Evolutionary conservation across 805 yeast species (phyloP), one percentile per base, ranked within the genome.

Genomic region (Tetrapisispora arboricola): DNA sequence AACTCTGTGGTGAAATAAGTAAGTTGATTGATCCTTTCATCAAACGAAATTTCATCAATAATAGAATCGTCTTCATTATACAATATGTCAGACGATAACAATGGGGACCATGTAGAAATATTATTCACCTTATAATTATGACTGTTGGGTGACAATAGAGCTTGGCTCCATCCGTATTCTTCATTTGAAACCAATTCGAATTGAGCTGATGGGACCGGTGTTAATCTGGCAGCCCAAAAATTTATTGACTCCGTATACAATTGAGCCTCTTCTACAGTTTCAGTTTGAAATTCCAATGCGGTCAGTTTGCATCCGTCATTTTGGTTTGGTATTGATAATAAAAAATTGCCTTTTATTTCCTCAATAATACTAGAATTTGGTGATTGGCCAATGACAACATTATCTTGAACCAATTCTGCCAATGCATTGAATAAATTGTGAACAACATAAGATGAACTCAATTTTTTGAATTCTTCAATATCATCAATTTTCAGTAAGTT

Each of bases 211-310:
- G 95, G 95, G 17, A 84, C 79, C 13, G 87, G 80, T 6, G 94
- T 80, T 28, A 83, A 72, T 48, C 92, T 73, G 2, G 90, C 84
- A 2, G 94, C 84, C 95, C 96, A 87, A 57, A 84, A 87, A 59
- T 86, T 87, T 61, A 92, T 79, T 5, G 90, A 76, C 49, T 80
- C 74, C 15, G 83, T 76, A 59, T 75, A 84, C 53, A 77, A 82
- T 32, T 65, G 62, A 0, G 95, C 92, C 44, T 75, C 73, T 49
- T 78, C 83, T 19, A 65, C 56, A 12, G 84, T 76, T 10, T 80
- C 80, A 0, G 86, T 77, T 59, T 75, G 78, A 57, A 83, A 81
- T 24, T 76, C 64, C 15, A 82, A 63, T 44, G 64, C 36, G 4
- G 17, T 53, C 3, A 65, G 67, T 46, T 65, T 63, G 1, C 40